Evolutionary conservation across 2,329 filamentous ascomycete species (phyloP), one percentile per base, ranked within the genome.

Genomic region (Sphaerulina musiva): DNA sequence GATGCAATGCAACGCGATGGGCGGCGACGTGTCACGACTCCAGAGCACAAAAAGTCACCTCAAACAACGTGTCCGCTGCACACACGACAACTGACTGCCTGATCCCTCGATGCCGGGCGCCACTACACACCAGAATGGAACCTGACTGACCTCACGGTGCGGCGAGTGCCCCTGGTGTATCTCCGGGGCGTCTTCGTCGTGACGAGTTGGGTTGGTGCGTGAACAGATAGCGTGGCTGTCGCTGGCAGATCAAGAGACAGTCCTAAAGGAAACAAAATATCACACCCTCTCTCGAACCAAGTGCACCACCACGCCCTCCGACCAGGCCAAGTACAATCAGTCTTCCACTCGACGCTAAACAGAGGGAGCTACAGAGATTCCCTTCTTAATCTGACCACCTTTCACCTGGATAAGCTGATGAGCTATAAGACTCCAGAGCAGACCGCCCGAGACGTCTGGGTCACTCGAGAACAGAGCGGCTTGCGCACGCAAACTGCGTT

Each of bases 11-110:
- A 29, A 38, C 10, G 34, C 34, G 34, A 11, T n/a, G 7, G 34
- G 34, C 34, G 34, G 4, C 34, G 34, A 38, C 34, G 34, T 38
- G 7, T 38, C 34, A 8, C 12, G 12, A 4, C 26, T 29, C 10
- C 1, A 38, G 5, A n/a, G 12, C 8, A 38, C 34, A 38, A 20
- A 20, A 20, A 4, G 6, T n/a, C 36, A 31, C 29, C 46, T 41
- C 46, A 48, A 48, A 39, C 46, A 23, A 26, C 38, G 46, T 48
- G 46, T 41, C 34, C 46, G 46, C 46, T 40, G 46, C 17, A n/a
- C 26, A 4, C 46, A 48, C 46, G 10, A 39, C 36, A 34, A 48
- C 17, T 48, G 46, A 40, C 36, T 36, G 36, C 36, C 46, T 38
- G 36, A 48, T 41, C 12, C 20, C 12, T 17, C 20, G 40, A 43